phyloP scores from a whole-genome alignment of 2,329 filamentous ascomycete genomes.

The Thyridium curvatum region DNA sequence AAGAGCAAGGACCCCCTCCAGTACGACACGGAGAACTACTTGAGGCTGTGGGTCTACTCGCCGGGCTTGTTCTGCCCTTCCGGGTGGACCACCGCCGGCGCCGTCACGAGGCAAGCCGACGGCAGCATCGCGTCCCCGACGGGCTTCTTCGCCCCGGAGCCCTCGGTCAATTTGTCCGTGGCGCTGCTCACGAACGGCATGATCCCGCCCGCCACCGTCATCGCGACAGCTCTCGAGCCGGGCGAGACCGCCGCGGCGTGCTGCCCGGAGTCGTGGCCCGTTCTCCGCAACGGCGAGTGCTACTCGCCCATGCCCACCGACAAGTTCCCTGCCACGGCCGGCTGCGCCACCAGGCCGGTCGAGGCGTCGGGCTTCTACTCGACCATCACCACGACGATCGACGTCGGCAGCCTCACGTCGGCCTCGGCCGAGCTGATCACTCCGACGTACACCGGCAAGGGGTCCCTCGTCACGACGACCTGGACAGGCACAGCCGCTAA shows the following conservation, averaged over 20 bases:
- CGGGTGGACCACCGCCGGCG: constrained; percentile 16
- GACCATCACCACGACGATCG: not conserved
- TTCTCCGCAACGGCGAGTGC: not conserved
- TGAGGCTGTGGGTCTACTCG: constrained; percentile 7
- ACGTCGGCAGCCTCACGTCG: not conserved
- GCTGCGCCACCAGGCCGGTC: not conserved
- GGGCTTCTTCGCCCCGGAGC: not conserved
- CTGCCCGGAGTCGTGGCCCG: not conserved
- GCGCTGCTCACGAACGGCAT: no score
- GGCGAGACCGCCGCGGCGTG: constrained; percentile 1
- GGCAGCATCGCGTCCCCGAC: constrained; percentile 4
- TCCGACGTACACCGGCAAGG: not conserved
- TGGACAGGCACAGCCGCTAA: not conserved
- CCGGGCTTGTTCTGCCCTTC: constrained; percentile 15
- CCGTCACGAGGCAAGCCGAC: constrained; percentile 1
- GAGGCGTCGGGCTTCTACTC: not conserved
- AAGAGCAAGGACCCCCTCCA: no score
- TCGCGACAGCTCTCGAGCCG: not conserved
- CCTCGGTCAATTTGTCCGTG: not conserved
- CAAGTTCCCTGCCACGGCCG: not conserved
- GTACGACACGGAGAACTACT: constrained; percentile 6
- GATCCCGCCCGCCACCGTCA: not conserved
- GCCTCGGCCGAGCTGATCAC: not conserved
- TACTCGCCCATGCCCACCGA: not conserved
- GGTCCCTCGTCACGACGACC: not conserved